Evolutionary conservation across 805 yeast genomes (phyloP), one percentile per base, ranked within the genome.

Genomic region (Pichia exigua): DNA sequence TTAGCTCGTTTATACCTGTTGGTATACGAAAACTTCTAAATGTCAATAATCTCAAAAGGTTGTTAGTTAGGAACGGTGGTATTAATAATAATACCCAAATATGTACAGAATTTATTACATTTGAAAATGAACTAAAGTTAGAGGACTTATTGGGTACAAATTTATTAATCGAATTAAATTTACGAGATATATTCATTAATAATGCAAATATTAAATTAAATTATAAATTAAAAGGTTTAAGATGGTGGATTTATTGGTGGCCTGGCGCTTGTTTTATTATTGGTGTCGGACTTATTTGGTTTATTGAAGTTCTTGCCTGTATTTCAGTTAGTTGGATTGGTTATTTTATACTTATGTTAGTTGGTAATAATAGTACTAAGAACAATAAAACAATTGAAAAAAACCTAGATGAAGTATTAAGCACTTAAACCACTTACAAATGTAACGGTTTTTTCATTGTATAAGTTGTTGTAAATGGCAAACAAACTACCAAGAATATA

Each of bases 381-480:
- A 38, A 42, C 5, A 28, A 40, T 21, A 45, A 21, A n/a, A 28
- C 18, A 2, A 30, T 52, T 15, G 27, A 47, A 40, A 38, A 46
- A 43, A 52, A 52, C 44, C 41, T 54, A 44, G 20, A 42, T 7
- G 49, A 49, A 9, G 38, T 54, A 32, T 20, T 49, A 13, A 44
- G 46, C 18, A n/a, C 12, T 10, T 21, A 24, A 35, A 17, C 26
- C 32, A 17, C 15, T 28, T 59, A 73, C 45, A 62, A 62, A 1
- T 73, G 75, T 43, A 78, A 59, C 0, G 79, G 67, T 0, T 75
- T 79, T 57, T 78, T 79, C 53, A 79, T 62, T 1, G 86, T 76
- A 61, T 87, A 89, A 2, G 90, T 80, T 27, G 88, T 80, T 47
- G 86, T 71, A 51, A 88, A 76, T 15, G 97, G 94, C 58, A 91